These are phyloP conservation scores for Bimuria novae-zelandiae DNA, from an alignment of 2,329 filamentous ascomycete genomes.

Conservation along the genomic window DNA sequence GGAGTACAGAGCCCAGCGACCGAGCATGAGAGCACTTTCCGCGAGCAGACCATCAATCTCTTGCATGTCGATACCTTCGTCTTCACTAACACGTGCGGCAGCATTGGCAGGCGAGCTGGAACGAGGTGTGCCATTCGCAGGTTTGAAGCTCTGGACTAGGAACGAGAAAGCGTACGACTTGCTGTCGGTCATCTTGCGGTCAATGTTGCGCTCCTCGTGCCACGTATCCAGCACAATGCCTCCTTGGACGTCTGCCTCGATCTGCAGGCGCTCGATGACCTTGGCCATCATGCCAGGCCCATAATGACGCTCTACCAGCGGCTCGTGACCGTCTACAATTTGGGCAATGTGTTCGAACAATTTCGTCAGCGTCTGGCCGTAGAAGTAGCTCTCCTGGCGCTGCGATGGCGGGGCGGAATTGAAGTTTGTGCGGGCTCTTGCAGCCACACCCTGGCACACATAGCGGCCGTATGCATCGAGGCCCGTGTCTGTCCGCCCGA, in stretches of 20 bases:
- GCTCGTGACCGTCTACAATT: slow-evolving; percentile 90
- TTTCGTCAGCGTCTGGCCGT: slow-evolving; percentile 85
- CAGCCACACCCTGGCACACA: slow-evolving; percentile 92
- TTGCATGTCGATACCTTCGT: slow-evolving; percentile 95
- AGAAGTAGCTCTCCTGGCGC: slow-evolving; percentile 82
- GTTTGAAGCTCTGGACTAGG: slow-evolving; percentile 88
- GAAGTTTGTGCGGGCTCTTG: slow-evolving; percentile 78
- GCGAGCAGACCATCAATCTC: slow-evolving; percentile 86
- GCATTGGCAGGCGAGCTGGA: slow-evolving; percentile 73
- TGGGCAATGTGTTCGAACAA: slow-evolving; percentile 97
- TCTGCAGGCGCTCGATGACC: slow-evolving; percentile 89
- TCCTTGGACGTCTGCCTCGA: slow-evolving; percentile 94
- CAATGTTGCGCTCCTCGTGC: slow-evolving; percentile 84
- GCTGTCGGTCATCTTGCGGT: slow-evolving; percentile 87
- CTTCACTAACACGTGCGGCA: slow-evolving; percentile 70
- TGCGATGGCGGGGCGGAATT: slow-evolving; percentile 68
- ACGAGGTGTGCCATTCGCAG: slow-evolving; percentile 65
- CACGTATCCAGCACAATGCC: slow-evolving; percentile 96
- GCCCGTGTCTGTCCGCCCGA: slow-evolving; percentile 84
- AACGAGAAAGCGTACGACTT: slow-evolving; percentile 99
- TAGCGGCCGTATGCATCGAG: slow-evolving; percentile 95
- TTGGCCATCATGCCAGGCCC: slow-evolving; percentile 90
- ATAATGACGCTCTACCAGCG: slow-evolving; percentile 91
- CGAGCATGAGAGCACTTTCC: slow-evolving; percentile 90
- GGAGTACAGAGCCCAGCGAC: slow-evolving; percentile 89